phyloP scores from a whole-genome alignment of 495 filamentous ascomycete species.

The Penicillium macrosclerotiorum region DNA sequence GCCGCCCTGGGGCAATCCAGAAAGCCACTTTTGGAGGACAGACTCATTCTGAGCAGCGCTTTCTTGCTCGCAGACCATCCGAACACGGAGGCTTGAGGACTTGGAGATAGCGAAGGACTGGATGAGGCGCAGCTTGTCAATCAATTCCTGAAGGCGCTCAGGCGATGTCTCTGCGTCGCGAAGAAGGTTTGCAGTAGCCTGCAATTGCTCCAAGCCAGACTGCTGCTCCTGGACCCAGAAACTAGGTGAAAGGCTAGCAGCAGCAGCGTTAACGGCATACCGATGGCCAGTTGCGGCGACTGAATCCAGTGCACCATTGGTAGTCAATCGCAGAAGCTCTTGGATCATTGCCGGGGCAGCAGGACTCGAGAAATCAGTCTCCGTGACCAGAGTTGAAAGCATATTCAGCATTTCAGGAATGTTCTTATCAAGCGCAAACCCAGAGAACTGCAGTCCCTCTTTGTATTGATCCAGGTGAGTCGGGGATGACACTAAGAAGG shows the following conservation, averaged over 20 bases:
- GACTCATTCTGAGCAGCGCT: slow-evolving; percentile 67
- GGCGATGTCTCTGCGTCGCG: slow-evolving; percentile 50
- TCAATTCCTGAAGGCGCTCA: slow-evolving; percentile 69
- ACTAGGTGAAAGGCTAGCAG: slow-evolving; percentile 70
- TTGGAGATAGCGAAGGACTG: slow-evolving; percentile 69
- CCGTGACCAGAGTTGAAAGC: slow-evolving; percentile 70
- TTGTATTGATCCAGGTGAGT: slow-evolving; percentile 62
- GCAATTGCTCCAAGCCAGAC: slow-evolving; percentile 79
- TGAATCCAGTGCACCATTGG: slow-evolving; percentile 86
- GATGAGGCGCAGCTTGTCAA: slow-evolving; percentile 83
- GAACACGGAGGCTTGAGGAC: slow-evolving; percentile 61
- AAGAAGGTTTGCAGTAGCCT: slow-evolving; percentile 71
- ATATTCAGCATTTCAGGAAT: slow-evolving; percentile 88
- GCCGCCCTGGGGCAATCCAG: slow-evolving; percentile 48
- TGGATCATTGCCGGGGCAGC: slow-evolving; percentile 77
- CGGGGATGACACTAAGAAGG: slow-evolving; percentile 74
- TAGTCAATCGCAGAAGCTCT: slow-evolving; percentile 78
- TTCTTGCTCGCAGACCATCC: slow-evolving; percentile 81
- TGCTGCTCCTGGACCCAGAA: slow-evolving; percentile 75
- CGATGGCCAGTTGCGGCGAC: slow-evolving; percentile 85
- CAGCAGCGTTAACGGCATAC: slow-evolving; percentile 78
- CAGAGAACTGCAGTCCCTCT: slow-evolving; percentile 80
- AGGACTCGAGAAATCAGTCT: slow-evolving; percentile 84
- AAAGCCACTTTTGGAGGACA: slow-evolving; percentile 70
- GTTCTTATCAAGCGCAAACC: slow-evolving; percentile 85